phyloP scores from a whole-genome alignment of 768 basidiomycete genomes.

The Coprinellus aureogranulatus region DNA sequence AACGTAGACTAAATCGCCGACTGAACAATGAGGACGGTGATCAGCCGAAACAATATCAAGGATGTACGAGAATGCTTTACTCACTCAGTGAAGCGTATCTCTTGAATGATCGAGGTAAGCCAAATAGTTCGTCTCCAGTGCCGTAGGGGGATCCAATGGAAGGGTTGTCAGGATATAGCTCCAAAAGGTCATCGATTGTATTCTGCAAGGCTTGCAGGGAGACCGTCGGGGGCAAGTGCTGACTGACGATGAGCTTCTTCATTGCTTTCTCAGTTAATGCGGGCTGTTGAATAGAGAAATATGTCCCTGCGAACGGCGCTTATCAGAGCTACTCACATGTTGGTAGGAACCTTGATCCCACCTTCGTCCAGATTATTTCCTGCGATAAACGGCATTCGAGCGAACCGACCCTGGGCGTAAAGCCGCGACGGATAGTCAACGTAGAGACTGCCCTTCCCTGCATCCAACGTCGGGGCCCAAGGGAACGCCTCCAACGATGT shows the following conservation, averaged over 20 bases:
- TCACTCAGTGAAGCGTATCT: constrained; percentile 29
- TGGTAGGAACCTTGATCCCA: not conserved
- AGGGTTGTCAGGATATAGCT: constrained; percentile 42
- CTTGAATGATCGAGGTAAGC: constrained; percentile 31
- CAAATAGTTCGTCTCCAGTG: constrained; percentile 46
- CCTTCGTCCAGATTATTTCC: constrained; percentile 48
- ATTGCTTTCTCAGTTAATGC: constrained; percentile 25
- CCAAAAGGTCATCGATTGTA: constrained; percentile 25
- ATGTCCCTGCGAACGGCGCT: constrained; percentile 38
- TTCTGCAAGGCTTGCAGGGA: constrained; percentile 16
- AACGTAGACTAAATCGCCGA: constrained; percentile 38
- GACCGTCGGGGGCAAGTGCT: constrained; percentile 23
- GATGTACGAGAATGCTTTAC: not conserved
- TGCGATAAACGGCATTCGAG: constrained; percentile 44
- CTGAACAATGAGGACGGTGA: constrained; percentile 18
- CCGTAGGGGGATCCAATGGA: constrained; percentile 44
- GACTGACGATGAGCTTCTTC: constrained; percentile 22
- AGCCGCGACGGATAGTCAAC: constrained; percentile 38
- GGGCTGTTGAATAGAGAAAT: constrained; percentile 27
- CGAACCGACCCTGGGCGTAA: constrained; percentile 22
- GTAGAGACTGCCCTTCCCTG: constrained; percentile 35
- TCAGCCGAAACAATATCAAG: not conserved
- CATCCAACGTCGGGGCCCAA: constrained; percentile 40
- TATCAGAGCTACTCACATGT: too few relatives aligned
- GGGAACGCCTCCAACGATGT: not conserved